phyloP scores from a whole-genome alignment of 2,329 filamentous ascomycete genomes.

The Neofusicoccum sp. region DNA sequence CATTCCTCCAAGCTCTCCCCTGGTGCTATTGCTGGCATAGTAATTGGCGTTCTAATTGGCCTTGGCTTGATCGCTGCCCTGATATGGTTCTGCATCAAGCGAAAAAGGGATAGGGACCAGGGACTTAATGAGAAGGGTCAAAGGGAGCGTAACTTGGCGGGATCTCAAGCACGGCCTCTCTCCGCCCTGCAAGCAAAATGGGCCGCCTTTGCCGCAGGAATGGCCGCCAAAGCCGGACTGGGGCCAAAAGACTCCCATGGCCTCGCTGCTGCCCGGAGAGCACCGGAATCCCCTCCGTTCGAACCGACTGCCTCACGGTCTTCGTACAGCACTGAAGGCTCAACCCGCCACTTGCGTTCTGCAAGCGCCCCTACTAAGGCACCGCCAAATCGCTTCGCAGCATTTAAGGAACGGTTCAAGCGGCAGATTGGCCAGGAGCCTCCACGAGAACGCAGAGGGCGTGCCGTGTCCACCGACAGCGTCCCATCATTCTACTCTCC shows the following conservation, averaged over 20 bases:
- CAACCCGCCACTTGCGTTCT: constrained; percentile 11
- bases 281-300: constrained; percentile 7
- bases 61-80: neutral
- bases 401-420: constrained; percentile 10
- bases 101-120: neutral
- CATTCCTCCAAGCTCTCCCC: neutral
- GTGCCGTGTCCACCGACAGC: constrained; percentile 13
- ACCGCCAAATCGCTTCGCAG: neutral
- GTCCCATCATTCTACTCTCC: constrained; percentile 16
- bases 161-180: neutral
- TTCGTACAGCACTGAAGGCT: constrained; percentile 7
- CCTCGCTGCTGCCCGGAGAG: neutral
- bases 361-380: constrained; percentile 5
- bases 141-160: neutral
- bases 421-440: neutral
- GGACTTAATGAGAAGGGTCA: neutral
- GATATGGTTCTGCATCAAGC: constrained; percentile 6
- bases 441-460: neutral
- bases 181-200: neutral
- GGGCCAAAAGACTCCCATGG: neutral
- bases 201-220: neutral
- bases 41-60: constrained; percentile 6
- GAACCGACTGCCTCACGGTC: neutral
- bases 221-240: constrained; percentile 2
- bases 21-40: constrained; percentile 14